phyloP scores from a whole-genome alignment of 129 eudicot genomes.

The Pseudognaphalium luteoalbum region DNA sequence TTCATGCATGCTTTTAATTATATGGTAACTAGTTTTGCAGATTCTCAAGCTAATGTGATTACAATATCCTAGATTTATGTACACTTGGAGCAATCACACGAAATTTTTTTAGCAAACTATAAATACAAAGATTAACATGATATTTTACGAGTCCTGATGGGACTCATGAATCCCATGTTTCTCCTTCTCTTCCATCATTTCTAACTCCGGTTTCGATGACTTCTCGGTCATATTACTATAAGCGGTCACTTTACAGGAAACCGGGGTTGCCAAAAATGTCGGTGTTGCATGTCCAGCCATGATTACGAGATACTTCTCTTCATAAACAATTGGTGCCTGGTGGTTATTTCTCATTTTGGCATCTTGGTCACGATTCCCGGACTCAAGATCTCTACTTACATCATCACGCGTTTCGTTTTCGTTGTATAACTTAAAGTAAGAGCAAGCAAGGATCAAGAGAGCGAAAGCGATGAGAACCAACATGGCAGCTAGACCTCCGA shows the following conservation, averaged over 20 bases:
- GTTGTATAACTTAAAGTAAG: constrained; percentile 70
- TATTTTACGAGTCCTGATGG: background rate
- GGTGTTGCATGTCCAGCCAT: constrained; percentile 69
- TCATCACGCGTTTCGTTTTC: constrained; percentile 18
- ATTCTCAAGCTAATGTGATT: too few relatives aligned
- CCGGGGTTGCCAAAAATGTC: constrained; percentile 57
- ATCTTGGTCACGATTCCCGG: constrained; percentile 18
- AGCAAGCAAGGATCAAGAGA: constrained; percentile 59
- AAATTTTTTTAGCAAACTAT: background rate
- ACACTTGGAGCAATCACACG: background rate
- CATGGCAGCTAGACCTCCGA: constrained; percentile 78
- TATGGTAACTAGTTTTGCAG: too few relatives aligned
- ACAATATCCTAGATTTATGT: background rate
- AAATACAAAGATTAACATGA: background rate
- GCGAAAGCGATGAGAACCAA: constrained; percentile 68
- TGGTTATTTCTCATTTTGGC: constrained; percentile 9
- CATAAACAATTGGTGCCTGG: constrained; percentile 31
- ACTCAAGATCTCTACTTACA: constrained; percentile 43
- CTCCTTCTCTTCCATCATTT: constrained; percentile 15
- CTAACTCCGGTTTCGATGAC: constrained; percentile 5
- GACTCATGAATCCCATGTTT: constrained; percentile 14
- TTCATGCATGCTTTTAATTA: too few relatives aligned
- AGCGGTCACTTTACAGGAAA: constrained; percentile 45
- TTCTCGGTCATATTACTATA: constrained; percentile 11
- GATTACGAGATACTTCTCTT: constrained; percentile 58